Base-by-base conservation (phyloP, 352 stramenopile species). In the Phytopythium oedochilum region DNA sequence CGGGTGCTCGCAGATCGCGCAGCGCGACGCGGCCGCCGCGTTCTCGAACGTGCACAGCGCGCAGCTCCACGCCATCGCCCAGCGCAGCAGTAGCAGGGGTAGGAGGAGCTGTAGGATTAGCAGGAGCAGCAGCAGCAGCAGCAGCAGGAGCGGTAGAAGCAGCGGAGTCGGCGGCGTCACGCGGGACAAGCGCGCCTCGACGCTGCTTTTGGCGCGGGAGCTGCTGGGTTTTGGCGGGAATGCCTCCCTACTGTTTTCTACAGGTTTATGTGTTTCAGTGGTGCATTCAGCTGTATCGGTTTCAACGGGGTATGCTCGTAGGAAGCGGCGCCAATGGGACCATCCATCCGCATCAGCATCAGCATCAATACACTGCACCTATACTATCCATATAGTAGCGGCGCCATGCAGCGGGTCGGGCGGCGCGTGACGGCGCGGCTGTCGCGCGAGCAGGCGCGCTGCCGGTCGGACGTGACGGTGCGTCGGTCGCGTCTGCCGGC, bases 11-110 rank as follows among this genome's bases (percentile, higher is more conserved):
- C 84, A 94, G 47, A 92, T 88, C 22, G 57, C 67, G 55, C 84
- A 94, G 54, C 66, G 66, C 4, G n/a, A n/a, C 22, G 47, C 45
- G 2, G 5, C 23, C 9, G 44, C 36, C 8, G 61, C 68, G 51
- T 94, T 94, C 68, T 88, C 71, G 61, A 83, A 92, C 48, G 84
- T 92, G 61, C 84, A 94, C 42, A 68, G 71, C 40, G 64, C 55
- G 60, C 84, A 94, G 61, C 59, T 80, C 84, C 84, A 94, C 18
- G 42, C 31, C 29, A 36, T 53, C 9, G 20, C 18, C n/a, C 3
- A 23, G 26, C 17, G 44, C 26, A 36, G 35, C 15, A 42, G 1
- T 14, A n/a, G 35, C 35, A 22, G 17, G 7, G 1, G 7, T 3
- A 1, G 3, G 34, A n/a, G 14, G 34, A n/a, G n/a, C n/a, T n/a